phyloP scores from a whole-genome alignment of 2,329 filamentous ascomycete species.

The Exophiala calicioides region DNA sequence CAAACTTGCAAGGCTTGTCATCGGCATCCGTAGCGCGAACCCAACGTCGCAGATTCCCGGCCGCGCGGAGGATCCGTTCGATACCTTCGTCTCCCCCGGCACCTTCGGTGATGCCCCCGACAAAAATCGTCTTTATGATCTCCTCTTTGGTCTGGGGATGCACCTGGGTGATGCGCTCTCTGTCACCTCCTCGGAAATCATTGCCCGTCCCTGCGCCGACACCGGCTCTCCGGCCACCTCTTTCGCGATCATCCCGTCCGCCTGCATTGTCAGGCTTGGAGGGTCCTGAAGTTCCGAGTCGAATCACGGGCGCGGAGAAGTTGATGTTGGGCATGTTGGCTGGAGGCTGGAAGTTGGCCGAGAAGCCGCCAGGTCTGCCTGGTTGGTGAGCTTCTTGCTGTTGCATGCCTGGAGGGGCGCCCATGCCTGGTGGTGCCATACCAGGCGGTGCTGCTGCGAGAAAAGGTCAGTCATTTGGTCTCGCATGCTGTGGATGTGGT shows the following conservation, averaged over 20 bases:
- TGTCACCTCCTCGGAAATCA: conserved; percentile 58
- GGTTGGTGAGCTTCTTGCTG: conserved; percentile 72
- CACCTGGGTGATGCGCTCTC: conserved; percentile 68
- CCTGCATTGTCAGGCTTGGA: conserved; percentile 57
- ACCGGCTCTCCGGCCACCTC: conserved; percentile 56
- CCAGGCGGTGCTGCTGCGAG: conserved; percentile 70
- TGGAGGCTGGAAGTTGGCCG: conserved; percentile 81
- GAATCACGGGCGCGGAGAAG: conserved; percentile 94
- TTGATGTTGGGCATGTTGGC: conserved; percentile 96
- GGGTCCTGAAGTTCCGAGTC: conserved; percentile 73
- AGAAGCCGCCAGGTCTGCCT: conserved; percentile 77
- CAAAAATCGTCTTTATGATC: conserved; percentile 85
- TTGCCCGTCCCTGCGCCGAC: conserved; percentile 56
- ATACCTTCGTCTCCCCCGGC: conserved; percentile 74
- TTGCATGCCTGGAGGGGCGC: conserved; percentile 74
- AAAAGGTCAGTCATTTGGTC: conserved; percentile 22
- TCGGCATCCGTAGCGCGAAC: conserved; percentile 76
- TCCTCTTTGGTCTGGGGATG: conserved; percentile 86
- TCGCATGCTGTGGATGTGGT: conserved; percentile 1
- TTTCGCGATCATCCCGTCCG: conserved; percentile 51
- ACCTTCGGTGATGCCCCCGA: conserved; percentile 81
- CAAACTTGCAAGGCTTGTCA: conserved; percentile 81
- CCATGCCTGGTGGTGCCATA: conserved; percentile 75
- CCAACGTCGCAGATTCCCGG: conserved; percentile 81
- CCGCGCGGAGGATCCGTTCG: conserved; percentile 74